phyloP scores from a whole-genome alignment of 2,329 filamentous ascomycete genomes.

The Sclerotinia subarctica region DNA sequence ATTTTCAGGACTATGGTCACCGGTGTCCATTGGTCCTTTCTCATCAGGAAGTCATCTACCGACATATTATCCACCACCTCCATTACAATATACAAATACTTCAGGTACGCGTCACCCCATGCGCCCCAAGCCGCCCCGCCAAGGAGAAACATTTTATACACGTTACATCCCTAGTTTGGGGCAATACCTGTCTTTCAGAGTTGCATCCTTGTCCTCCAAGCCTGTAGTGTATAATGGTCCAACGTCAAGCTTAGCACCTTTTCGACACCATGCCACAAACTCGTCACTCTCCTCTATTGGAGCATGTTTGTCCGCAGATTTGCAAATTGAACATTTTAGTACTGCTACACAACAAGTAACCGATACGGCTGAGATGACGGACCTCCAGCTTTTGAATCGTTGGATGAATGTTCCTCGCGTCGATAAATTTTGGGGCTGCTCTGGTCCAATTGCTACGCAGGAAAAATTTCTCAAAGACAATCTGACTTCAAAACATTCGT shows the following conservation, averaged over 20 bases:
- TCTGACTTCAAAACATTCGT: conserved; percentile 69
- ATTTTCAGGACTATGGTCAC: conserved; percentile 42
- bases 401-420: conserved; percentile 92
- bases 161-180: conserved; percentile 78
- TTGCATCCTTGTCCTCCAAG: conserved; percentile 66
- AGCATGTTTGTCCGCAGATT: conserved; percentile 39
- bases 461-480: conserved; percentile 65
- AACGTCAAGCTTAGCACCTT: conserved; percentile 31
- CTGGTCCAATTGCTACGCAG: conserved; percentile 53
- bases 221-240: conserved; percentile 65
- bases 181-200: conserved; percentile 85
- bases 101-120: conserved; percentile 80
- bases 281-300: conserved; percentile 35
- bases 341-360: conserved; percentile 39
- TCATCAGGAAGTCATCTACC: conserved; percentile 80
- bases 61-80: conserved; percentile 83
- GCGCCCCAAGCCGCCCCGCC: conserved; percentile 81
- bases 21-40: conserved; percentile 61
- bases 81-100: conserved; percentile 76
- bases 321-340: conserved; percentile 43
- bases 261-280: conserved; percentile 33
- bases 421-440: conserved; percentile 77
- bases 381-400: conserved; percentile 68
- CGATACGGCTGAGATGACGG: conserved; percentile 43
- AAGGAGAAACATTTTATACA: conserved; percentile 88